Conservation (phyloP, 208 protist genomes). For the Tritrichomonas musculus region DNA sequence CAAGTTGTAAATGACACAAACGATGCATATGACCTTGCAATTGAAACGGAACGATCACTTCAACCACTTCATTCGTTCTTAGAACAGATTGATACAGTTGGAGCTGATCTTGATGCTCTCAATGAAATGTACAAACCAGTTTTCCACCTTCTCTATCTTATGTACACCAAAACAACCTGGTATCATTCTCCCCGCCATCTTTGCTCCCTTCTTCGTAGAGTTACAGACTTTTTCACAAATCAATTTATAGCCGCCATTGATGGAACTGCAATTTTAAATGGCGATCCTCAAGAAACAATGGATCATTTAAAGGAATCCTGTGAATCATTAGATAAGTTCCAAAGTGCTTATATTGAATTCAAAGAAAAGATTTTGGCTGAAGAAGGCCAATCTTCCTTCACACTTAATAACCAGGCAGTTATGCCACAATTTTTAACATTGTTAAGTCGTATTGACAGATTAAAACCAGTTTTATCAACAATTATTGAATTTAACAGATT, state of each 20-base stretch:
- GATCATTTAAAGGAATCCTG: background rate
- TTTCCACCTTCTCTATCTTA: background rate
- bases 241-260: constrained; percentile 12
- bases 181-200: constrained; percentile 5
- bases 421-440: background rate
- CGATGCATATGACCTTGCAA: background rate
- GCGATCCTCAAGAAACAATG: background rate
- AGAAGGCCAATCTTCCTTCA: background rate
- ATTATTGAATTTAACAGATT: constrained; percentile 33
- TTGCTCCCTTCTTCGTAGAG: background rate
- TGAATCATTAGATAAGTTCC: background rate
- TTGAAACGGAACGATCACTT: background rate
- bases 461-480: background rate
- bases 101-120: background rate
- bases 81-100: background rate
- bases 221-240: background rate
- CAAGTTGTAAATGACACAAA: background rate
- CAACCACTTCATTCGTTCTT: background rate
- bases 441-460: background rate
- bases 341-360: background rate
- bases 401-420: constrained; percentile 26
- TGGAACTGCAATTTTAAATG: background rate
- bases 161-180: constrained; percentile 7
- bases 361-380: background rate
- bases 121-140: background rate